Base-by-base conservation (phyloP, 148 eudicot species). In the Camellia lanceoleosa region DNA sequence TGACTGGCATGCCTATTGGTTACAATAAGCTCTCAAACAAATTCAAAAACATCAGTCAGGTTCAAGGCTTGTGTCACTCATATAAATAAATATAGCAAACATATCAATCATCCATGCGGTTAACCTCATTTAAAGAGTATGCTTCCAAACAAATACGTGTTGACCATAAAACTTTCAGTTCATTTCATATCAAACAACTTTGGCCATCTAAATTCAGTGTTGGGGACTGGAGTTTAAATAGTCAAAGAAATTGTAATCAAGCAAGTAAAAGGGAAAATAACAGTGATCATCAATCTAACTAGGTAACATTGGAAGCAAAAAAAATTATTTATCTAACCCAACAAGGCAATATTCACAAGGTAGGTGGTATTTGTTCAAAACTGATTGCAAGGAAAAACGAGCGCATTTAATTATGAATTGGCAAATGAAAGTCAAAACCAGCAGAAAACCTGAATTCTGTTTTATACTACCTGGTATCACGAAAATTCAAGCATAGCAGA, bases 401-500 rank as follows among this genome's bases (percentile, higher is more conserved):
- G 38, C 61, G 16, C 49, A 58, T 73, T 49, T 41, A 42, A 15
- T 55, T 41, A 58, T 20, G 43, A 71, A 74, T 43, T 58, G 52
- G 14, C 15, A 42, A 55, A 56, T 58, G 15, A 41, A 5, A 58
- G 65, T 74, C 10, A 42, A 30, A 46, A 55, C 49, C 20, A 8
- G 77, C 15, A 73, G 16, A 73, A 73, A 74, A 58, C 16, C 47
- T 38, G 15, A 74, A 74, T 74, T 1, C 9, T 42, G 3, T 18
- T 43, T 59, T 16, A 19, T 44, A 13, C 51, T 16, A 52, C 76
- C 76, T 5, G 38, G 47, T 42, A 74, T 59, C 66, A 59, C 59
- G 52, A 74, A 30, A 74, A 9, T 74, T 59, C 38, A 74, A 74
- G 52, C 77, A 58, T 59, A 20, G 66, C 19, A 59, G 7, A 58